Conservation (phyloP, 768 basidiomycete genomes). For the Pleurotus ostreatus region DNA sequence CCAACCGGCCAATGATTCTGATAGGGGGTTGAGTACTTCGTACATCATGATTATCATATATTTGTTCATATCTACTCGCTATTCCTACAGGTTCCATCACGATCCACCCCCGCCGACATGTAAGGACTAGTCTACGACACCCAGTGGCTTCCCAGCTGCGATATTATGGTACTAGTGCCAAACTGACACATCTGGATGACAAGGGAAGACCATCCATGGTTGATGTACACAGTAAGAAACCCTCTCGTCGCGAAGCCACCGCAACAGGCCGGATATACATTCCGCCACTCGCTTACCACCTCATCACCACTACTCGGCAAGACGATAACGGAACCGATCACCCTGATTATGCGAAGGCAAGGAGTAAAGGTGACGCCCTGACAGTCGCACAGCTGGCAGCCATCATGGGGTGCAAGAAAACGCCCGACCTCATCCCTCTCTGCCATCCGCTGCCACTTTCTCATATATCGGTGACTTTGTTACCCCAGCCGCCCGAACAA, state of each 20-base stretch:
- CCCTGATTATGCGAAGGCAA: conserved; percentile 36
- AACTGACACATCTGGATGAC: conserved; percentile 70
- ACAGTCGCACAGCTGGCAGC: conserved; percentile 80
- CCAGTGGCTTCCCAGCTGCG: conserved; percentile 17
- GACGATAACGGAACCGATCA: conserved; percentile 11
- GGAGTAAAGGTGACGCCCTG: conserved; percentile 65
- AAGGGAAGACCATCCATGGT: conserved; percentile 80
- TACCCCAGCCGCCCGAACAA: conserved; percentile 32
- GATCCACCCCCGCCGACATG: neutral
- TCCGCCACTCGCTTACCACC: conserved; percentile 57
- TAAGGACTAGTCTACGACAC: conserved; percentile 3
- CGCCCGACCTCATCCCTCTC: conserved; percentile 78
- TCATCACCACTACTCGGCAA: conserved; percentile 46
- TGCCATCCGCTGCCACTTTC: conserved; percentile 82
- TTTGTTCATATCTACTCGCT: neutral
- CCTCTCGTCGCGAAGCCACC: conserved; percentile 65
- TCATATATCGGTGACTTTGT: conserved; percentile 61
- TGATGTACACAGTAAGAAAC: conserved; percentile 62
- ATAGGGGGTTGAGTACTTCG: conserved; percentile 83
- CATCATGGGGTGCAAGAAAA: conserved; percentile 85
- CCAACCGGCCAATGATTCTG: conserved; percentile 86
- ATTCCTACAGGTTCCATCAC: neutral
- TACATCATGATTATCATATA: too few species aligned
- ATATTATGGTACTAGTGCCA: conserved; percentile 19
- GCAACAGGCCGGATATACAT: conserved; percentile 74